A percentile compares a stretch with the other conserved stretches of the same genome.
phyloP scores from a whole-genome alignment of 1,284 basidiomycete genomes.

The Trichosporon sp. region DNA sequence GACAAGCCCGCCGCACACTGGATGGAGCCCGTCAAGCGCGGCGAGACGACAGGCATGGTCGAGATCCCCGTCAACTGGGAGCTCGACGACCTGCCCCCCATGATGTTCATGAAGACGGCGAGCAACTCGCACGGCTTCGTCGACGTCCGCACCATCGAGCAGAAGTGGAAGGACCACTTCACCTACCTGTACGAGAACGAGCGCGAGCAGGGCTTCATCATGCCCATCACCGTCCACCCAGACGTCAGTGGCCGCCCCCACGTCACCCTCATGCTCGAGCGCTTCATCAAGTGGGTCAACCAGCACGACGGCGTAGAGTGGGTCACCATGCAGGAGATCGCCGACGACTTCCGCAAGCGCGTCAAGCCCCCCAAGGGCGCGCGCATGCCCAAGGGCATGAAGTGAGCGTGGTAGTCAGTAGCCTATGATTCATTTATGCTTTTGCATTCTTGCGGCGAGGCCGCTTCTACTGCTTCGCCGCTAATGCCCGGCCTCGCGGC shows the following conservation, averaged over 20 bases:
- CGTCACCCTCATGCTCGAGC: conserved; percentile 72
- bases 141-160: conserved; percentile 63
- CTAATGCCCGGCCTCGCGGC: background rate
- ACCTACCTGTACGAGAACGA: conserved; percentile 58
- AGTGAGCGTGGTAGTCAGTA: background rate
- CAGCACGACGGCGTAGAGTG: conserved; percentile 66
- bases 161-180: conserved; percentile 72
- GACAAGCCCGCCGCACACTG: conserved; percentile 58
- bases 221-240: conserved; percentile 62
- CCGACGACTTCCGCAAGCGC: conserved; percentile 31
- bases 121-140: conserved; percentile 69
- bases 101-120: conserved; percentile 68
- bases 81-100: conserved; percentile 61
- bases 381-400: conserved; percentile 30
- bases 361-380: conserved; percentile 30
- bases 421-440: conserved; percentile 7
- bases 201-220: conserved; percentile 55
- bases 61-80: conserved; percentile 69
- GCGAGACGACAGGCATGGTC: conserved; percentile 64
- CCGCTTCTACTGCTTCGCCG: conserved; percentile 15
- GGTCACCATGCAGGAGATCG: conserved; percentile 59
- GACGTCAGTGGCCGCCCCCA: conserved; percentile 57
- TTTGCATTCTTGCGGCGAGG: conserved; percentile 12
- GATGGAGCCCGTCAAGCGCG: conserved; percentile 69
- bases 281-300: conserved; percentile 74